Conservation (phyloP, 257 asterid genomes). For the Jasminum sambac region DNA sequence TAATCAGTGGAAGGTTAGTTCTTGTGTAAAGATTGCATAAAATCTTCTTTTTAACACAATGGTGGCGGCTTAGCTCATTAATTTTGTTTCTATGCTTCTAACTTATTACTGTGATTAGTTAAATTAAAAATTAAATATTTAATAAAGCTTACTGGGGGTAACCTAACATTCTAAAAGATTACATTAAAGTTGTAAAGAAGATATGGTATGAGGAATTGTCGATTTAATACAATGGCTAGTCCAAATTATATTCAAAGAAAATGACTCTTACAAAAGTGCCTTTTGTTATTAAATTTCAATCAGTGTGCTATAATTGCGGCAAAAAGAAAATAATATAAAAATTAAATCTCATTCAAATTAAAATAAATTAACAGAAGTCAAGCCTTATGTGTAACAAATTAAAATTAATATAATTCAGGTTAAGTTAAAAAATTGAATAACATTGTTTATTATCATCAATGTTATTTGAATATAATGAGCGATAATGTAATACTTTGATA, state of each 20-base stretch:
- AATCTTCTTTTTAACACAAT: conserved; percentile 40
- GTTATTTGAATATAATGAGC: too few relatives aligned
- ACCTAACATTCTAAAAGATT: conserved; percentile 22
- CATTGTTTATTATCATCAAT: too few relatives aligned
- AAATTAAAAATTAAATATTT: not conserved
- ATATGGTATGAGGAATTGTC: not conserved
- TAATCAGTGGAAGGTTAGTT: conserved; percentile 52
- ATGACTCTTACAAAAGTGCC: conserved; percentile 13
- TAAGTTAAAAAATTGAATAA: too few relatives aligned
- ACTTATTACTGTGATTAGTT: conserved; percentile 12
- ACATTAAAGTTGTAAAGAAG: conserved; percentile 3
- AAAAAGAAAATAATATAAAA: not conserved
- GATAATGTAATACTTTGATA: too few relatives aligned
- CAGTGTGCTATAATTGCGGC: conserved; percentile 27
- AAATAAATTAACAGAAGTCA: not conserved
- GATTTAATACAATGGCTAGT: not conserved
- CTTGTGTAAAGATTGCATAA: conserved; percentile 39
- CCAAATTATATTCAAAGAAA: conserved; percentile 10
- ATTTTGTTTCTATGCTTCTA: conserved; percentile 32
- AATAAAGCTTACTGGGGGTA: conserved; percentile 26
- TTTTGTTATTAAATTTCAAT: conserved; percentile 6
- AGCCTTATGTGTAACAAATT: too few relatives aligned
- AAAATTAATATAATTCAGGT: too few relatives aligned
- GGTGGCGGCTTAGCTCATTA: conserved; percentile 70
- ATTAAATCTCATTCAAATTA: too few relatives aligned